A percentile compares a stretch with the other conserved stretches of the same genome.
Conservation (phyloP, 2,329 filamentous ascomycete species). For the Alternaria consortialis region DNA sequence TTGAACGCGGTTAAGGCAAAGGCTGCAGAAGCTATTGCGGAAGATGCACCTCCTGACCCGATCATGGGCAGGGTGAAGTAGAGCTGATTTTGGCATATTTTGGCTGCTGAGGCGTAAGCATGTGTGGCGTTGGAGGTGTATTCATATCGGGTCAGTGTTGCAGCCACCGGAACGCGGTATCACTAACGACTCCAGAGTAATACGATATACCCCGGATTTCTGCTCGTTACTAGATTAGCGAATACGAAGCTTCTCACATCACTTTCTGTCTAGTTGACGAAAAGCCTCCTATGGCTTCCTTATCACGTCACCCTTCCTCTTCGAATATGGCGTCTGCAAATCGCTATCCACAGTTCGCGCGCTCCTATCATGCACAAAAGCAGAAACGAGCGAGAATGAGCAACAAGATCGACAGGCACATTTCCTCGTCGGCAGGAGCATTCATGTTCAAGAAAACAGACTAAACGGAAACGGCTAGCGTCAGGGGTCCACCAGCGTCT, state of each 20-base stretch:
- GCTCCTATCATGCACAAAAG: slow-evolving; percentile 4
- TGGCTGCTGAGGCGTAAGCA: not conserved
- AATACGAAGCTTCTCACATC: slow-evolving; percentile 9
- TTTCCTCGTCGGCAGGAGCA: slow-evolving; percentile 3
- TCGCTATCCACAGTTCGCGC: not conserved
- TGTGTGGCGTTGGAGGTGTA: slow-evolving; percentile 13
- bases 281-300: not conserved
- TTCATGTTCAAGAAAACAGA: slow-evolving; percentile 10
- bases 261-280: not conserved
- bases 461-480: slow-evolving; percentile 6
- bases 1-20: slow-evolving; percentile 85
- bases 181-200: slow-evolving; percentile 10
- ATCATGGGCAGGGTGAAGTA: slow-evolving; percentile 94
- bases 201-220: slow-evolving; percentile 10
- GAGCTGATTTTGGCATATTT: not conserved
- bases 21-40: slow-evolving; percentile 85
- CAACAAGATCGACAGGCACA: slow-evolving; percentile 14
- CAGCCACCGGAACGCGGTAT: slow-evolving; percentile 5
- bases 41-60: slow-evolving; percentile 77
- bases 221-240: slow-evolving; percentile 10
- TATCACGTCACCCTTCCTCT: not conserved
- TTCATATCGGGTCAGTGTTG: slow-evolving; percentile 5
- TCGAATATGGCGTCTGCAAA: not conserved
- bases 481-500: slow-evolving; percentile 9
- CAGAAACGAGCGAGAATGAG: slow-evolving; percentile 8